Conservation (phyloP, 306 rosid species). For the Prunus fruticosa region DNA sequence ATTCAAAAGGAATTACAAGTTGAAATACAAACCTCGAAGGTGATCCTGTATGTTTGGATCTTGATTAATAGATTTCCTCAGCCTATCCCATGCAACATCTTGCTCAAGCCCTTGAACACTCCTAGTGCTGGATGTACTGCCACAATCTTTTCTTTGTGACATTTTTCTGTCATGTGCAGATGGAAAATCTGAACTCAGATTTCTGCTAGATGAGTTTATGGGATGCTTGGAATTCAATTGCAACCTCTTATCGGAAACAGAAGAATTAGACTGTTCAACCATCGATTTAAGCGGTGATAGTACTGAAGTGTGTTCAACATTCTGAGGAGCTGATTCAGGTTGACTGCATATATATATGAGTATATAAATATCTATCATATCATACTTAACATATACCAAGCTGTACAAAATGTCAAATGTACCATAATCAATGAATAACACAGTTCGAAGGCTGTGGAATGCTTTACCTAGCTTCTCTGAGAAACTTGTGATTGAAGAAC, state of each 20-base stretch:
- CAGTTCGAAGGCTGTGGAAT: background rate
- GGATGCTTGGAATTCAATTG: constrained; percentile 36
- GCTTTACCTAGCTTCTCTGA: constrained; percentile 58
- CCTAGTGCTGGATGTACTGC: constrained; percentile 24
- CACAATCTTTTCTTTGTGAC: constrained; percentile 26
- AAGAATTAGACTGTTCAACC: constrained; percentile 29
- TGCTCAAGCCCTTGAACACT: constrained; percentile 28
- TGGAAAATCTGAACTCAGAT: constrained; percentile 28
- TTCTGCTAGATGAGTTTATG: constrained; percentile 29
- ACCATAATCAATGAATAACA: constrained; percentile 1
- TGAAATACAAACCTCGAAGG: constrained; percentile 51
- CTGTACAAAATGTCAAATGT: background rate
- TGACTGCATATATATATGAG: background rate
- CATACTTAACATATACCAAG: background rate
- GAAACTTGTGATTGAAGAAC: constrained; percentile 76
- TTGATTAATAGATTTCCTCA: constrained; percentile 33
- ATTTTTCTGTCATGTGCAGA: constrained; percentile 17
- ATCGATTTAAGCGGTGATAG: constrained; percentile 29
- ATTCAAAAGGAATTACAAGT: constrained; percentile 1
- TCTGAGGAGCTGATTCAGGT: no score
- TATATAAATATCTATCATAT: background rate
- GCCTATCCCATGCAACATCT: constrained; percentile 30
- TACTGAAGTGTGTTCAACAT: constrained; percentile 33
- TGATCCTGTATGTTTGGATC: constrained; percentile 37
- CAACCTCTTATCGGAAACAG: constrained; percentile 26